Evolutionary conservation across 1,139 yeast genomes (phyloP), one percentile per base, ranked within the genome.

Genomic region (Sugiyamaella novakii): DNA sequence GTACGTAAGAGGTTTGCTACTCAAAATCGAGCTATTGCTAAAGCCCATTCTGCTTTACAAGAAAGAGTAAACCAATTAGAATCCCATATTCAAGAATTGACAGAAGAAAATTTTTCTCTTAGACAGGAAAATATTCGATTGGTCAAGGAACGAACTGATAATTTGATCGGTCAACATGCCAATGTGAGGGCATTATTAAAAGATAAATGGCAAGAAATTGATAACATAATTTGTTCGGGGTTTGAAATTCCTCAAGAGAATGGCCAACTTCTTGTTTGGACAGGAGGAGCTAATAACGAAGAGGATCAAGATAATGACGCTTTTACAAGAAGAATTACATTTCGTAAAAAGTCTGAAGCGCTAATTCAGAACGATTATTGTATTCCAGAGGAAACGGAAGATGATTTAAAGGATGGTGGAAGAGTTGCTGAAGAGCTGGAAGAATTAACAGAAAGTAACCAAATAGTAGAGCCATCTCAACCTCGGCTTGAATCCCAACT

Each of bases 21-120:
- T 12, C 66, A 63, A 45, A 63, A 62, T 46, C 41, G 61, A 34
- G 57, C 60, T 5, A 52, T 61, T 27, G 67, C 66, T 5, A 55
- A 55, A 39, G 53, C 63, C 7, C 60, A 59, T 38, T 56, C 63
- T 3, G 50, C 54, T 1, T 50, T 61, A 8, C 58, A 57, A 42
- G 57, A 58, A 15, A 58, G 53, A 46, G 53, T 61, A 29, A 44
- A 54, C 30, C 56, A 52, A 42, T 41, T 59, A 47, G 65, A 62
- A 43, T 43, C 49, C 10, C 51, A 49, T 25, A 46, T 51, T 31
- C 54, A 51, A 34, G 55, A 57, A 33, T 50, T 60, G 10, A 50
- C 56, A 36, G 52, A 54, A 36, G 65, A 62, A 39, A 62, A 61
- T 42, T 58, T 52, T 35, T 44, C 49, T 28, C 48, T 62, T 27